Conservation (phyloP, 352 stramenopile species). For the Phytophthora ohioensis region DNA sequence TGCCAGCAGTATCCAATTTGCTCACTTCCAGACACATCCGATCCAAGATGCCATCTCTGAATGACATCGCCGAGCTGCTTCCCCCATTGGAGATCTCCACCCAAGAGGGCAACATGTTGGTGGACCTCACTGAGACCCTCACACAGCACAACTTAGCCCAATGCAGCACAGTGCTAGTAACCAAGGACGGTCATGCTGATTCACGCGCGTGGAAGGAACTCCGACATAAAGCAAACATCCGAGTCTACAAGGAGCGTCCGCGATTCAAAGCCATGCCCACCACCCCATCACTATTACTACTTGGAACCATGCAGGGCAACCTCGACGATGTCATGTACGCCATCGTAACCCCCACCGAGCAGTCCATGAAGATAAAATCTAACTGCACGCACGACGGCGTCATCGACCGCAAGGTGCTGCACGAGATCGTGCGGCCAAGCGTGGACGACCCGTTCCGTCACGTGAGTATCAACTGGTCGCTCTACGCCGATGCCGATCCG, state of each 20-base stretch:
- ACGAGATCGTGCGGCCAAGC: constrained; percentile 24
- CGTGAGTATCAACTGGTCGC: constrained; percentile 52
- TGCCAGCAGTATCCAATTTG: constrained; percentile 32
- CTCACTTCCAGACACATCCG: constrained; percentile 9
- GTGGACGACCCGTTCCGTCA: constrained; percentile 48
- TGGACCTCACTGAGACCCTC: constrained; percentile 33
- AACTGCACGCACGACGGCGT: constrained; percentile 50
- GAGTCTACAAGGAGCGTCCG: constrained; percentile 37
- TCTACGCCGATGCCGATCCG: constrained; percentile 34
- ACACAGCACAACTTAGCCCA: constrained; percentile 42
- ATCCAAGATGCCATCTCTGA: constrained; percentile 23
- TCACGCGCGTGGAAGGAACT: constrained; percentile 39
- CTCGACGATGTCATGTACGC: constrained; percentile 46
- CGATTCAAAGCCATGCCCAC: constrained; percentile 9
- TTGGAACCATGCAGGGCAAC: constrained; percentile 28
- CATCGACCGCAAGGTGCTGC: constrained; percentile 38
- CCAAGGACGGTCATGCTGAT: constrained; percentile 32
- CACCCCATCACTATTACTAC: constrained; percentile 35
- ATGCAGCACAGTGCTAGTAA: constrained; percentile 29
- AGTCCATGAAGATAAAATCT: constrained; percentile 46
- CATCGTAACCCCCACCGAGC: constrained; percentile 34
- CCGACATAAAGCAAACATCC: constrained; percentile 29
- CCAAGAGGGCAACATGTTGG: constrained; percentile 31
- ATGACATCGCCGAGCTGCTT: constrained; percentile 17
- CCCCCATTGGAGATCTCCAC: constrained; percentile 20